Conservation (phyloP, 2,329 filamentous ascomycete genomes). For the Emericellopsis atlantica region DNA sequence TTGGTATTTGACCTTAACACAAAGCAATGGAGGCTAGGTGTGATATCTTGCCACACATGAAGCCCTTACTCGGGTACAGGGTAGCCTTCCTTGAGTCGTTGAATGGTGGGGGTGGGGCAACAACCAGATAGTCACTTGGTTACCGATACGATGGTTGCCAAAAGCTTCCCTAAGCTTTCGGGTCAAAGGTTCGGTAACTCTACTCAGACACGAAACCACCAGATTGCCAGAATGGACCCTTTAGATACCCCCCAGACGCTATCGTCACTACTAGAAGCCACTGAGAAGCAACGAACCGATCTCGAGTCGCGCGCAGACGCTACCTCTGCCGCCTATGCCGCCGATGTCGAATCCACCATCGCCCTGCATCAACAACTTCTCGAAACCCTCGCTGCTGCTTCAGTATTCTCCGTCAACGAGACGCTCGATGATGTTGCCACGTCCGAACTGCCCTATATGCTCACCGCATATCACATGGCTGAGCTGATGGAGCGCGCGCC, state of each 20-base stretch:
- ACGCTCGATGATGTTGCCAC: conserved; percentile 76
- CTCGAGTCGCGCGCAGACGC: conserved; percentile 54
- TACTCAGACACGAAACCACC: no score
- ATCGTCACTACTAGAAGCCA: conserved; percentile 33
- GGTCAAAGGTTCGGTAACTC: no score
- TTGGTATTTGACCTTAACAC: no score
- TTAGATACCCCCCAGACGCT: conserved; percentile 35
- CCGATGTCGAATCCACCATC: conserved; percentile 55
- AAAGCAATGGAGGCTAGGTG: no score
- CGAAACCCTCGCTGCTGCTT: conserved; percentile 53
- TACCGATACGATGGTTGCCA: no score
- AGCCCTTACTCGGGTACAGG: no score
- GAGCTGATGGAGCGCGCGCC: conserved; percentile 64
- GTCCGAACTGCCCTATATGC: conserved; percentile 73
- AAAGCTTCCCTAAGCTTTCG: no score
- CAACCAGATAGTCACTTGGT: no score
- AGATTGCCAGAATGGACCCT: conserved; percentile 13
- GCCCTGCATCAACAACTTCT: conserved; percentile 62
- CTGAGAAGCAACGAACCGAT: conserved; percentile 36
- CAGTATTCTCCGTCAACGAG: conserved; percentile 87
- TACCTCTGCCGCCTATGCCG: conserved; percentile 52
- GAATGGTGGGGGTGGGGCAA: no score
- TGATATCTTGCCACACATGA: no score
- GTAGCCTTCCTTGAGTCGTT: no score
- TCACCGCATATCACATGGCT: conserved; percentile 65